These are phyloP conservation scores for Phaeodactylum tricornutum DNA, from an alignment of 108 stramenopile species.

Conservation along the genomic window DNA sequence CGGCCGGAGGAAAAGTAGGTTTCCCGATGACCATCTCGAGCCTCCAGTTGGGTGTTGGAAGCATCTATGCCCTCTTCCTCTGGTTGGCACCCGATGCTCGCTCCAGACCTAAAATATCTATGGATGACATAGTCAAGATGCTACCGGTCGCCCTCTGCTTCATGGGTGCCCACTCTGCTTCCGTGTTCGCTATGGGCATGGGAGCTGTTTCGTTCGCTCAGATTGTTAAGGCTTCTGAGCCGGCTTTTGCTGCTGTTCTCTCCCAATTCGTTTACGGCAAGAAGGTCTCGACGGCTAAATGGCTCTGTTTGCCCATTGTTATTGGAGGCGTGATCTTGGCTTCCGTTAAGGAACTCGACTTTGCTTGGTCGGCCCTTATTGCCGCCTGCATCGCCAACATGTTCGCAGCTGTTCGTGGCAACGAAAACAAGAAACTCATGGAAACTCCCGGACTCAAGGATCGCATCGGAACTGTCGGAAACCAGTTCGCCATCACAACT, in stretches of 20 bases:
- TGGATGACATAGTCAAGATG: conserved; percentile 76
- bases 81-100: conserved; percentile 89
- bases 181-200: conserved; percentile 85
- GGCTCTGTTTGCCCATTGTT: conserved; percentile 87
- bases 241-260: conserved; percentile 86
- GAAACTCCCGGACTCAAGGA: conserved; percentile 82
- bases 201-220: conserved; percentile 92
- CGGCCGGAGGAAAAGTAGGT: conserved; percentile 79
- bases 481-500: conserved; percentile 86
- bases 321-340: conserved; percentile 89
- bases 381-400: conserved; percentile 87
- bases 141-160: conserved; percentile 88
- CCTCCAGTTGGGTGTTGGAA: conserved; percentile 81
- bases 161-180: conserved; percentile 85
- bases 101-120: conserved; percentile 46
- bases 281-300: conserved; percentile 83
- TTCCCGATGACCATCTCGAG: conserved; percentile 87
- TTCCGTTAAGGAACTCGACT: conserved; percentile 90
- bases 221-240: conserved; percentile 92
- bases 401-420: conserved; percentile 88
- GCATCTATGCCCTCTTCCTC: conserved; percentile 79
- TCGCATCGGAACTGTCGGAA: conserved; percentile 82
- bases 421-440: conserved; percentile 95
- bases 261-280: conserved; percentile 84
- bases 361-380: conserved; percentile 81